A percentile compares a stretch with the other conserved stretches of the same genome.
phyloP scores from a whole-genome alignment of 768 basidiomycete species.

The Podaxis sp. region DNA sequence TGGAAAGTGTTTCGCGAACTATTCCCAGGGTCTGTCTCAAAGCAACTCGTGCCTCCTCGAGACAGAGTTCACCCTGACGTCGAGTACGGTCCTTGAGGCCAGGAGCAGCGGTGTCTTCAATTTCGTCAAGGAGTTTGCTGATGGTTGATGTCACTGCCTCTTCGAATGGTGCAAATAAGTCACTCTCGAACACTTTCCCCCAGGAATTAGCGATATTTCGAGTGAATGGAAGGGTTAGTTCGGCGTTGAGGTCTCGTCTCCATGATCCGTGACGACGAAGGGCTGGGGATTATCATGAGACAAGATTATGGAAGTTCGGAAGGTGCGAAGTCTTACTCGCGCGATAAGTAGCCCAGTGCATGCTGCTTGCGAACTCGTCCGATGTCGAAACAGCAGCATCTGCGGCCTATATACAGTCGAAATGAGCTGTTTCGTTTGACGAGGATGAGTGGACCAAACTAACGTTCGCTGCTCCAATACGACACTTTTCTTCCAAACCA shows the following conservation, averaged over 20 bases:
- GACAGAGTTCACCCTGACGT: conserved; percentile 45
- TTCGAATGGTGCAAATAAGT: conserved; percentile 49
- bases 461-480: conserved; percentile 45
- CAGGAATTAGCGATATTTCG: conserved; percentile 54
- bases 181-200: conserved; percentile 56
- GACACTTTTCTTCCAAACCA: conserved; percentile 56
- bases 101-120: conserved; percentile 45
- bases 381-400: conserved; percentile 40
- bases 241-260: conserved; percentile 57
- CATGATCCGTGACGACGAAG: conserved; percentile 52
- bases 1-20: conserved; percentile 45
- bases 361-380: conserved; percentile 45
- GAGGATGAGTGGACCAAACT: conserved; percentile 14
- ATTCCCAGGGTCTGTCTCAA: conserved; percentile 42
- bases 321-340: conserved; percentile 36
- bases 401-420: conserved; percentile 29
- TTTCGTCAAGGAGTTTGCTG: conserved; percentile 41
- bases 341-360: conserved; percentile 60
- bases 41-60: conserved; percentile 47
- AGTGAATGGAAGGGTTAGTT: conserved; percentile 54
- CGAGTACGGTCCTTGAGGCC: conserved; percentile 50
- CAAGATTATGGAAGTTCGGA: neutral
- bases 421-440: neutral
- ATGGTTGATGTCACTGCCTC: conserved; percentile 30
- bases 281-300: conserved; percentile 21